Evolutionary conservation across 768 basidiomycete genomes (phyloP), one percentile per base, ranked within the genome.

Genomic region (Russula ochroleuca): DNA sequence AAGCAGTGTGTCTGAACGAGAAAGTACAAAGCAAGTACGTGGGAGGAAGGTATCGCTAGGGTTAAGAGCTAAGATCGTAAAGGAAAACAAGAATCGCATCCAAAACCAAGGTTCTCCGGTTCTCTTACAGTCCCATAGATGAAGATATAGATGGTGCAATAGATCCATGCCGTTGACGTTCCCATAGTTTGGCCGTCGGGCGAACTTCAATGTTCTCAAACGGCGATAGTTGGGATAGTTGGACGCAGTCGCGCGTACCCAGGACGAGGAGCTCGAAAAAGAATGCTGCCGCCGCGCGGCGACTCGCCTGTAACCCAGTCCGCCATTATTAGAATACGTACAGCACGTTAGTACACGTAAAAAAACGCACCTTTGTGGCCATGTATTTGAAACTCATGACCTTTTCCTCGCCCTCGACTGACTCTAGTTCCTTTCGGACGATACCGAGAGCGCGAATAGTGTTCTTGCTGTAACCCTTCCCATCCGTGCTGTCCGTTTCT

Each of bases 191-290:
- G 67, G 86, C 83, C 75, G 94, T 96, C 31, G 85, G 87, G 11
- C 80, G 76, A 37, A 98, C 79, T 70, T 89, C 83, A 62, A 98
- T 97, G 74, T 96, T 93, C 65, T 86, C 89, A 71, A 92, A 97
- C 0, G 92, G 78, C 9, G 78, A 78, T 6, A 72, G 70, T 73
- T 99, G 97, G 8, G 84, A 76, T 49, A 99, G 75, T 69, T 89
- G 85, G 68, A 99, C 78, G 72, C 90, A 94, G 73, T 98, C 95
- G 38, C 92, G 87, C 5, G 96, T 98, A 11, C 93, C 88, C 1
- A 99, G 84, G 1, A 98, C 93, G 33, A 99, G 86, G 38, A 98
- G 76, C 74, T 99, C 97, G 72, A 99, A 99, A 81, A 99, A 99
- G 80, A 99, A 98, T 2, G 93, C 87, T 1, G 96, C 85, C 1